phyloP scores from a whole-genome alignment of 2,329 filamentous ascomycete species.

The Aspergillus sp. region DNA sequence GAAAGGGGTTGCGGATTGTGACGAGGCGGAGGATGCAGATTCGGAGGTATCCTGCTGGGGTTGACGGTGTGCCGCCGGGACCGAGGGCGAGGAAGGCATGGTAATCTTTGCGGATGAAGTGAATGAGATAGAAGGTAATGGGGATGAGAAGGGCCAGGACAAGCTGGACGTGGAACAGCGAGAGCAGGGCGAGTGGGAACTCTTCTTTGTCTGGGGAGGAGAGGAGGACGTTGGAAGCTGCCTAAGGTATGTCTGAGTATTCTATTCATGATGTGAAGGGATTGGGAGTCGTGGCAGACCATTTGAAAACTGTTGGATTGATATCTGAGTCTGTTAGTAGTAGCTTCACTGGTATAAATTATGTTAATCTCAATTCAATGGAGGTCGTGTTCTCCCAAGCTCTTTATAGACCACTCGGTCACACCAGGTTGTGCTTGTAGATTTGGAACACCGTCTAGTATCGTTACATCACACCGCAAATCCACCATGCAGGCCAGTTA shows the following conservation, averaged over 20 bases:
- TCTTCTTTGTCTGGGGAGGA: not conserved
- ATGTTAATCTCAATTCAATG: not conserved
- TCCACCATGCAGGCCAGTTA: not conserved
- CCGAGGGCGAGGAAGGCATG: constrained; percentile 73
- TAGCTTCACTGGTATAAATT: not conserved
- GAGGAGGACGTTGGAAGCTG: not conserved
- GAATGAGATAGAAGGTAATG: constrained; percentile 54
- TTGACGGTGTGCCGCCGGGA: constrained; percentile 76
- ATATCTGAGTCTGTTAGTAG: not conserved
- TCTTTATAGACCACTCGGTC: constrained; percentile 9
- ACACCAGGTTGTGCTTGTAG: not conserved
- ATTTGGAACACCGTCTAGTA: not conserved
- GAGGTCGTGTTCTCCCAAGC: not conserved
- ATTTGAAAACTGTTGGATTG: not conserved
- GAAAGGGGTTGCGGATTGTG: constrained; percentile 69
- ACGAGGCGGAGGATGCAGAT: constrained; percentile 73
- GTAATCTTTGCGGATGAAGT: constrained; percentile 63
- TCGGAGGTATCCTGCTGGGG: constrained; percentile 68
- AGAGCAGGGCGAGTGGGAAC: not conserved
- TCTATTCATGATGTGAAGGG: not conserved
- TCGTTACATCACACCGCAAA: constrained; percentile 17
- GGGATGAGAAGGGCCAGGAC: constrained; percentile 34
- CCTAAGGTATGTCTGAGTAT: not conserved
- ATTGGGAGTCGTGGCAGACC: not conserved
- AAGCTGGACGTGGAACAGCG: constrained; percentile 4